A percentile compares a stretch with the other conserved stretches of the same genome.
Evolutionary conservation across 202 grass and related monocot genomes (phyloP).

Genomic region (Cymbopogon flexuosus): DNA sequence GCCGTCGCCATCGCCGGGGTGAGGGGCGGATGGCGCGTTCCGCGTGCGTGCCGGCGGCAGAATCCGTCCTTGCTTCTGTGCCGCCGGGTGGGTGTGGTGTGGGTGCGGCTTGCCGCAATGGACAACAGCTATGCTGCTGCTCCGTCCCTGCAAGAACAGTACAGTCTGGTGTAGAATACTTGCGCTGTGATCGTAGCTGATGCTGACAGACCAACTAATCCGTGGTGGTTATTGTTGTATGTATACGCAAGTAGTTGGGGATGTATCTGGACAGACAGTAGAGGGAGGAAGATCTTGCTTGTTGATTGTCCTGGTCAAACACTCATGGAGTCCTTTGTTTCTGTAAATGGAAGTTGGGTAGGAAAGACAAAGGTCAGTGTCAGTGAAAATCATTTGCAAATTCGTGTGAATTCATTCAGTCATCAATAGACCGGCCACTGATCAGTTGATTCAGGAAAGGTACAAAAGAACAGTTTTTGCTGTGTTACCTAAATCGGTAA

Average conservation of each 20-base stretch:
- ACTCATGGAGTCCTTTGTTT: not conserved
- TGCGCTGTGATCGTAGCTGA: not conserved
- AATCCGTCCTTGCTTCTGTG: not conserved
- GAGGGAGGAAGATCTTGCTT: constrained; percentile 13
- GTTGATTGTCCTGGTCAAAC: constrained; percentile 32
- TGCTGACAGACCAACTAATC: constrained; percentile 16
- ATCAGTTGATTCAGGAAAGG: not conserved
- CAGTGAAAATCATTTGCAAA: not conserved
- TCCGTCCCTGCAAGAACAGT: not conserved
- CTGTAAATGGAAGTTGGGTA: constrained; percentile 1
- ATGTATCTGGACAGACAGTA: not conserved
- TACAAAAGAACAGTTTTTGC: not conserved
- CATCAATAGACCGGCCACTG: not conserved
- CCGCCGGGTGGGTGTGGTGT: not conserved
- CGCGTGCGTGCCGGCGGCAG: constrained; percentile 30
- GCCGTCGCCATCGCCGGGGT: not conserved
- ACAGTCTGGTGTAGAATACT: not conserved
- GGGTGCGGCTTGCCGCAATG: constrained; percentile 4
- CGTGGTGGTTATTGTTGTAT: not conserved
- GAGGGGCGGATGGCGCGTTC: not conserved
- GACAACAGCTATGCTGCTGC: constrained; percentile 24
- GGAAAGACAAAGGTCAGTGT: constrained; percentile 20
- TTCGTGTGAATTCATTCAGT: not conserved
- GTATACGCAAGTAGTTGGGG: not conserved
- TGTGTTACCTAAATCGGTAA: not conserved